Conservation (phyloP, 805 yeast genomes). For the Lipomyces sp. region DNA sequence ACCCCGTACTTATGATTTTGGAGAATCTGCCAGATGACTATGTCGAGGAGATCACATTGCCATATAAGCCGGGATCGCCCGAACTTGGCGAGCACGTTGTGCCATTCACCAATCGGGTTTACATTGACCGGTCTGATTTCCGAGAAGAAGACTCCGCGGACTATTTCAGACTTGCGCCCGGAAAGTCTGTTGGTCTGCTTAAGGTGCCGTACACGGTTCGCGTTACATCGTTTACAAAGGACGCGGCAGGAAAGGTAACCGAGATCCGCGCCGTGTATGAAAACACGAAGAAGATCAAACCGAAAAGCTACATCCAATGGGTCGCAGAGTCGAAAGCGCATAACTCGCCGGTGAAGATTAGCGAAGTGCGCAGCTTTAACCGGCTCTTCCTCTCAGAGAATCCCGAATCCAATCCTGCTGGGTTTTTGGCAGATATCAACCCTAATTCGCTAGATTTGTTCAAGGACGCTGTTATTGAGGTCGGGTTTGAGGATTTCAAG, state of each 20-base stretch:
- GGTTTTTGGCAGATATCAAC: conserved; percentile 80
- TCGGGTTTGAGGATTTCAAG: conserved; percentile 64
- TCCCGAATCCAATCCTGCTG: conserved; percentile 84
- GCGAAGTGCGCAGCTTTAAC: conserved; percentile 82
- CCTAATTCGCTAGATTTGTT: conserved; percentile 69
- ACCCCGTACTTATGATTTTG: conserved; percentile 78
- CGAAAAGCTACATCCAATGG: conserved; percentile 98
- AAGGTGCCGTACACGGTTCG: conserved; percentile 82
- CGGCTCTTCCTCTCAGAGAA: conserved; percentile 87
- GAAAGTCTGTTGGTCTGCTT: conserved; percentile 91
- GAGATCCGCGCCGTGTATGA: conserved; percentile 79
- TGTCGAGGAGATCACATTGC: conserved; percentile 68
- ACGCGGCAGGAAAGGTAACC: conserved; percentile 57
- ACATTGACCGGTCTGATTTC: conserved; percentile 86
- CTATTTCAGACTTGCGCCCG: conserved; percentile 90
- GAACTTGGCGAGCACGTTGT: conserved; percentile 73
- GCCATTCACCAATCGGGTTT: conserved; percentile 71
- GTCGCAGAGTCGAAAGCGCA: conserved; percentile 66
- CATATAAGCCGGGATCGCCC: conserved; percentile 83
- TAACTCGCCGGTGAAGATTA: conserved; percentile 59
- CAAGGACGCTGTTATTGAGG: conserved; percentile 69
- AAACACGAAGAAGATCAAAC: conserved; percentile 62
- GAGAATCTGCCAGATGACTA: conserved; percentile 77
- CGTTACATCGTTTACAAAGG: conserved; percentile 64
- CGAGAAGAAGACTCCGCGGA: conserved; percentile 62